Conservation (phyloP, 2,329 filamentous ascomycete genomes). For the Alternaria novae-zelandiae region DNA sequence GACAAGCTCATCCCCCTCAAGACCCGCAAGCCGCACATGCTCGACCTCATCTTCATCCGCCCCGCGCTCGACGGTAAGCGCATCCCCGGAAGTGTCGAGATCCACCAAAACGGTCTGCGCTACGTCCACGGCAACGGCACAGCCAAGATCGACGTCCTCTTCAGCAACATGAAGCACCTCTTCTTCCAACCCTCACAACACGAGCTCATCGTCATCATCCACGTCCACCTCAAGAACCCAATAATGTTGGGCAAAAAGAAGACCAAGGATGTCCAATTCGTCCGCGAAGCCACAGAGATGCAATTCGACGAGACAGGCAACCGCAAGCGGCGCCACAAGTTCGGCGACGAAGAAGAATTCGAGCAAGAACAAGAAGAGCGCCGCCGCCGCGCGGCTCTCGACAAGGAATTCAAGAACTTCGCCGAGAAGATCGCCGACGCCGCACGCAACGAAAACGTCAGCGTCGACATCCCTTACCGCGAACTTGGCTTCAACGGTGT, state of each 20-base stretch:
- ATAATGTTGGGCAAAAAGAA: conserved; percentile 99
- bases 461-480: conserved; percentile 95
- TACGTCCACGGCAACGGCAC: conserved; percentile 81
- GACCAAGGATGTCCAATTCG: conserved; percentile 98
- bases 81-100: conserved; percentile 93
- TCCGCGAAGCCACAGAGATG: conserved; percentile 96
- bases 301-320: conserved; percentile 99
- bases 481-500: conserved; percentile 98
- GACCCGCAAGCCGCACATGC: conserved; percentile 86
- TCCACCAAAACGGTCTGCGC: conserved; percentile 98
- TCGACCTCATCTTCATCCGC: conserved; percentile 94
- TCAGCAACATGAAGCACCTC: conserved; percentile 97
- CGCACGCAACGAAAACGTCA: conserved; percentile 85
- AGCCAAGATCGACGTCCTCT: conserved; percentile 89
- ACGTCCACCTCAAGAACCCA: conserved; percentile 96
- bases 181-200: conserved; percentile 99
- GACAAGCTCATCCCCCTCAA: conserved; percentile 95
- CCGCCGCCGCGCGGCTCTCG: conserved; percentile 85
- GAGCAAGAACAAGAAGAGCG: conserved; percentile 98
- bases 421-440: conserved; percentile 98
- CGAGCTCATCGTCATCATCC: conserved; percentile 96
- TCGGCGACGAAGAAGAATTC: conserved; percentile 98
- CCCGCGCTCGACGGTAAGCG: conserved; percentile 96
- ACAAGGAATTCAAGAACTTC: conserved; percentile 94
- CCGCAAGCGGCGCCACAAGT: conserved; percentile 94